Conservation (phyloP, 345 rosid species). For the Iberis pinnata region DNA sequence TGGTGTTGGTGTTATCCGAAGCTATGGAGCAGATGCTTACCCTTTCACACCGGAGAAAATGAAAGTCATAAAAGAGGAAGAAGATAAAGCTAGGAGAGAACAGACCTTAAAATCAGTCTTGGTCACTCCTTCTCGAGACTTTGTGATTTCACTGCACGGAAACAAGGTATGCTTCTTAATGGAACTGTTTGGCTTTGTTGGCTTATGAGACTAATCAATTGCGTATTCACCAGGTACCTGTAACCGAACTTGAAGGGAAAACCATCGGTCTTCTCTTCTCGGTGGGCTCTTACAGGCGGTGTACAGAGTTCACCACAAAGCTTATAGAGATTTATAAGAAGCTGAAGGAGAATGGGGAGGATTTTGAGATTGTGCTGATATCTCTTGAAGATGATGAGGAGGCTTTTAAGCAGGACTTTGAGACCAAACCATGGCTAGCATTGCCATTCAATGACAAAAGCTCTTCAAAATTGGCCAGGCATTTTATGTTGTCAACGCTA, state of each 20-base stretch:
- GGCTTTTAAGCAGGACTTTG: conserved; percentile 42
- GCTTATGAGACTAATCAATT: background rate
- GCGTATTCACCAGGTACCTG: conserved; percentile 36
- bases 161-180: conserved; percentile 35
- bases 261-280: conserved; percentile 55
- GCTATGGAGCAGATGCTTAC: conserved; percentile 56
- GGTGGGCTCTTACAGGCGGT: conserved; percentile 18
- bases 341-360: conserved; percentile 46
- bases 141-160: conserved; percentile 46
- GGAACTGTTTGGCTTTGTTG: background rate
- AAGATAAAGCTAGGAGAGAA: conserved; percentile 46
- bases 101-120: conserved; percentile 56
- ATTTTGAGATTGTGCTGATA: conserved; percentile 57
- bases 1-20: conserved; percentile 46
- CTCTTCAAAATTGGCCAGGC: conserved; percentile 39
- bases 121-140: conserved; percentile 47
- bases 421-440: conserved; percentile 62
- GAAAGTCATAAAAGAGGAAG: conserved; percentile 54
- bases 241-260: conserved; percentile 63
- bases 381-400: conserved; percentile 54
- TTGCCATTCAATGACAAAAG: conserved; percentile 50
- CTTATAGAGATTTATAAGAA: conserved; percentile 44
- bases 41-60: conserved; percentile 62
- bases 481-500: conserved; percentile 45
- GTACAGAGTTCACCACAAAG: conserved; percentile 43